phyloP scores from a whole-genome alignment of 169 alveolate species.

The Cryptosporidium ubiquitum region DNA sequence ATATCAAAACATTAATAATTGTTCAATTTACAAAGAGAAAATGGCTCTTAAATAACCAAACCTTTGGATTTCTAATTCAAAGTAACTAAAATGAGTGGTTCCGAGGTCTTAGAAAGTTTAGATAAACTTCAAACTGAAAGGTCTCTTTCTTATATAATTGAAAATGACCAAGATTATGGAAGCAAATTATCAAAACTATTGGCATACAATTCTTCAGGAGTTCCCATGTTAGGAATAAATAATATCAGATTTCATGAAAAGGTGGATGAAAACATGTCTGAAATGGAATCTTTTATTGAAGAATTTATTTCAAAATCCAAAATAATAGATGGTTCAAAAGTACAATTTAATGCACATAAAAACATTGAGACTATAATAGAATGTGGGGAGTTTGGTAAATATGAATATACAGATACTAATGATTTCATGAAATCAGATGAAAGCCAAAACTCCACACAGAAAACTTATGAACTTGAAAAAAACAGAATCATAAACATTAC shows the following conservation, averaged over 20 bases:
- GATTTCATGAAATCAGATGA: neutral
- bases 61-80: neutral
- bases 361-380: neutral
- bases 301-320: slow-evolving; percentile 1
- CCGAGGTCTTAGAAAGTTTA: neutral
- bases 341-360: neutral
- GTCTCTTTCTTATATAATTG: slow-evolving; percentile 24
- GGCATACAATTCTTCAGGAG: slow-evolving; percentile 22
- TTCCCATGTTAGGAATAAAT: slow-evolving; percentile 43
- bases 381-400: neutral
- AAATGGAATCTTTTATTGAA: slow-evolving; percentile 5
- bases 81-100: neutral
- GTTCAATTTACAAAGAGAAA: neutral
- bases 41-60: neutral
- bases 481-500: too few species aligned
- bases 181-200: slow-evolving; percentile 28
- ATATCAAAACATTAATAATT: too few species aligned
- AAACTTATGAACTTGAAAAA: too few species aligned
- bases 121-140: neutral
- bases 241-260: neutral
- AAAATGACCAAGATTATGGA: slow-evolving; percentile 61
- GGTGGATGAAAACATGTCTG: neutral
- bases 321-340: neutral
- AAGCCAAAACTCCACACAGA: too few species aligned
- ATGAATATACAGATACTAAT: neutral